phyloP scores from a whole-genome alignment of 495 filamentous ascomycete species.

The Xylaria bambusicola region DNA sequence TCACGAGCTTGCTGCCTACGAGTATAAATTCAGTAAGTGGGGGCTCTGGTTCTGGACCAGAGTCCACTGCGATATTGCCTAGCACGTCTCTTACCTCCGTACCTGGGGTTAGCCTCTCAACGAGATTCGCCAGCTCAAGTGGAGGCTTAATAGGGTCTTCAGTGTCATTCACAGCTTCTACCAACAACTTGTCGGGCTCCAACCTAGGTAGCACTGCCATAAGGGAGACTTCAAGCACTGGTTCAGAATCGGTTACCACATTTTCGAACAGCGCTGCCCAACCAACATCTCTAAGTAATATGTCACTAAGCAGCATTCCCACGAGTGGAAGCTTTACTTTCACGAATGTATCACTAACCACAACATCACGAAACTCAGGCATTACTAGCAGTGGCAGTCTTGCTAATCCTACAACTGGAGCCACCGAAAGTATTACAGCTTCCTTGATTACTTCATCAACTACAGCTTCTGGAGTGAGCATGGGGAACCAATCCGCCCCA shows the following conservation, averaged over 20 bases:
- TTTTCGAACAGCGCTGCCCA: conserved; percentile 10
- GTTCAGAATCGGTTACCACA: neutral
- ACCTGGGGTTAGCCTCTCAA: neutral
- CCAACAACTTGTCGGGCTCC: neutral
- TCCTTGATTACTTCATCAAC: neutral
- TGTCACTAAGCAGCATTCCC: conserved; percentile 21
- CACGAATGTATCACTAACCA: conserved; percentile 7
- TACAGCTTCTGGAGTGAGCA: neutral
- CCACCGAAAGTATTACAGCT: neutral
- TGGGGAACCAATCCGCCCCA: neutral
- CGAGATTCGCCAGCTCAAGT: neutral
- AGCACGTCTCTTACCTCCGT: conserved; percentile 13
- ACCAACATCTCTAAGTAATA: conserved; percentile 18
- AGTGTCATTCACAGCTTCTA: neutral
- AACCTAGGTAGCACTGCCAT: neutral
- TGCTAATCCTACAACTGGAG: neutral
- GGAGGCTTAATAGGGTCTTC: neutral
- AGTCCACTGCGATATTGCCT: neutral
- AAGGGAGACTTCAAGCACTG: neutral
- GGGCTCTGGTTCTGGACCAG: conserved; percentile 3
- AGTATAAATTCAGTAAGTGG: neutral
- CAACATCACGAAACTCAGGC: conserved; percentile 16
- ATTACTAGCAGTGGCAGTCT: too few species aligned
- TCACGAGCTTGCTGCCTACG: neutral
- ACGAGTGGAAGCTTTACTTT: conserved; percentile 25